phyloP scores from a whole-genome alignment of 805 yeast genomes.

The Cyberlindnera amylophila region DNA sequence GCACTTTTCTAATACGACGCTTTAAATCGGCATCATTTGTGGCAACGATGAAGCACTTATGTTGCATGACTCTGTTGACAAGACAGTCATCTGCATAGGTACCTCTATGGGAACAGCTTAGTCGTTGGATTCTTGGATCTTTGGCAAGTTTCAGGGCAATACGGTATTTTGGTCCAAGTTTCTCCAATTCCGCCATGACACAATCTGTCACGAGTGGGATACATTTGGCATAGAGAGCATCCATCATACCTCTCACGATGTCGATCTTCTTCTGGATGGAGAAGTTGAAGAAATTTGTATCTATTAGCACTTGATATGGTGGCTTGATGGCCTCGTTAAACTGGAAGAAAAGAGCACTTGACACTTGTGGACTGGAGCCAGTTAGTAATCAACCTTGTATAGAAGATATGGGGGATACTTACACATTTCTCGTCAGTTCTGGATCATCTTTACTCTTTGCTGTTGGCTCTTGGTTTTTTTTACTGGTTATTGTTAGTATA shows the following conservation, averaged over 20 bases:
- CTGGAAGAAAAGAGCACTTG: conserved; percentile 92
- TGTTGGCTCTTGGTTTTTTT: conserved; percentile 40
- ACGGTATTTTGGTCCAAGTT: conserved; percentile 89
- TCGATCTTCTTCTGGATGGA: conserved; percentile 95
- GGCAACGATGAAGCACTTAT: conserved; percentile 95
- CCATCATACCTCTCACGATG: conserved; percentile 96
- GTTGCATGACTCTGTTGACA: conserved; percentile 89
- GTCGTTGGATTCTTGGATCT: conserved; percentile 85
- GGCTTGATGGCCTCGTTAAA: conserved; percentile 92
- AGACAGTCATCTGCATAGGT: conserved; percentile 98
- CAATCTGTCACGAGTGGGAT: conserved; percentile 95
- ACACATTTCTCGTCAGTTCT: conserved; percentile 63
- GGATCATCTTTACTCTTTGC: conserved; percentile 55
- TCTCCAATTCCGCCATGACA: conserved; percentile 96
- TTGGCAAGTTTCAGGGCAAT: conserved; percentile 90
- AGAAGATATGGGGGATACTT: conserved; percentile 2
- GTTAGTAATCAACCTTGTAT: conserved; percentile 4
- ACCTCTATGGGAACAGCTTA: conserved; percentile 90
- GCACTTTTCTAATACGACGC: conserved; percentile 90
- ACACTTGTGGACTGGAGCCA: conserved; percentile 73
- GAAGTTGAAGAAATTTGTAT: conserved; percentile 95
- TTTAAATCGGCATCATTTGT: conserved; percentile 97
- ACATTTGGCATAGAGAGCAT: conserved; percentile 88
- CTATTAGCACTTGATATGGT: conserved; percentile 94
- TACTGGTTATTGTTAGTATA: conserved; percentile 22